phyloP scores from a whole-genome alignment of 352 stramenopile genomes.

The Pythium vanterpoolii region DNA sequence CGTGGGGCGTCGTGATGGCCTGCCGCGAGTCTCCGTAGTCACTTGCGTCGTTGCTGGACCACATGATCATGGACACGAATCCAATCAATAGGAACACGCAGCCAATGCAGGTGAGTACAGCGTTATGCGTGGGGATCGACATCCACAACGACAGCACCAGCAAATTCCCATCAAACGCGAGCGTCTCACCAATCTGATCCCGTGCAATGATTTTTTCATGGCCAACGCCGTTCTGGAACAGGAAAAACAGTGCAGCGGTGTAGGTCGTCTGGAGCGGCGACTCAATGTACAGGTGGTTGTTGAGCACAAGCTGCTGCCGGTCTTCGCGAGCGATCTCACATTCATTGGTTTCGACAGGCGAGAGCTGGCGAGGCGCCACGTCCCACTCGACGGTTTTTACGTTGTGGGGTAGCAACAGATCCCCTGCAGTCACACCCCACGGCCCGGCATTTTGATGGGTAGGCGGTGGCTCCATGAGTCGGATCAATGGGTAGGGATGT shows the following conservation, averaged over 20 bases:
- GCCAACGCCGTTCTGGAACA: conserved; percentile 10
- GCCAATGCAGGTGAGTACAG: neutral
- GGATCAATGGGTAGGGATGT: conserved; percentile 1
- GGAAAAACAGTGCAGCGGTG: conserved; percentile 7
- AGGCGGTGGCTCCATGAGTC: neutral
- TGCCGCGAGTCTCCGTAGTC: neutral
- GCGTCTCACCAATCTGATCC: neutral
- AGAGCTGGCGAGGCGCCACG: neutral
- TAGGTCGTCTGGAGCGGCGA: conserved; percentile 1
- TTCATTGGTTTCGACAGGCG: neutral
- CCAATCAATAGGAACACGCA: neutral
- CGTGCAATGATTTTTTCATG: neutral
- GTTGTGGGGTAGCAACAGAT: conserved; percentile 5
- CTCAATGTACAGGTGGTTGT: conserved; percentile 19
- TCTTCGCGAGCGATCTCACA: neutral
- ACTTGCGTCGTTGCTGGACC: neutral
- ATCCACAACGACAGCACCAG: neutral
- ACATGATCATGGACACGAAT: neutral
- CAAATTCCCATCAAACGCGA: conserved; percentile 5
- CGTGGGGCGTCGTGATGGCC: conserved; percentile 3
- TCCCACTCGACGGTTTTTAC: neutral
- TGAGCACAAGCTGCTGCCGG: conserved; percentile 6
- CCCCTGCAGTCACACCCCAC: neutral
- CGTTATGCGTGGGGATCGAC: conserved; percentile 2
- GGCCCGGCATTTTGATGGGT: neutral